Evolutionary conservation across 169 alveolate species (phyloP), one percentile per base, ranked within the genome.

Genomic region (Neospora caninum): DNA sequence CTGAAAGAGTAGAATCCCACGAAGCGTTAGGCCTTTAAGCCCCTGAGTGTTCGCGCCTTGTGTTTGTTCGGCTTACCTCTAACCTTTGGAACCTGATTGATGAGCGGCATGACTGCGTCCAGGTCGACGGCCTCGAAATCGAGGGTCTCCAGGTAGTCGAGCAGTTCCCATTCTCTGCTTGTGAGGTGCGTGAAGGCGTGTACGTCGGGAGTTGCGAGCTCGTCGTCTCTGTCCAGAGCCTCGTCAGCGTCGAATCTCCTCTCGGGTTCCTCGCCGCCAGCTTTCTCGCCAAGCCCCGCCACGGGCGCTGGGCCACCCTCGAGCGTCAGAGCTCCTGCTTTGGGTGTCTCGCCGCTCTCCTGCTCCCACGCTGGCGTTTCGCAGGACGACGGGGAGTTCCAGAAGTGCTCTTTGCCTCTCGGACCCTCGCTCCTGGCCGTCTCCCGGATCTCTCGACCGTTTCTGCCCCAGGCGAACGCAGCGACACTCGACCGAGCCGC

Each of bases 81-180:
- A 18, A 89, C 93, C 39, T 69, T 36, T 36, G 88, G 93, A 4
- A 89, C 67, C 42, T 69, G 45, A 34, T 89, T 89, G 38, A 89
- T 89, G 36, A 69, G 78, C n/a, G 88, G 58, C 43, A 69, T 39
- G 42, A 49, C 93, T 18, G 58, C 93, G 29, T 69, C 92, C 34
- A 34, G 82, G 41, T 69, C 86, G 45, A n/a, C 86, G 25, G 83
- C 27, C 27, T 70, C 83, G 83, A 70, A 70, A 22, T 70, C 83
- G 49, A 64, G 53, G 73, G 42, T 36, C 42, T 88, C 93, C 86
- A 88, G 73, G 73, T 18, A 39, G 86, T 88, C 86, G 53, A 88
- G 58, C 87, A 58, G 27, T 29, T 41, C 38, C 93, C 53, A 88
- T 4, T 64, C 38, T 67, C 49, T 6, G 87, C 22, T n/a, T 49